These are phyloP conservation scores for Komagataella kurtzmanii DNA, from an alignment of 805 yeast species.

Conservation along the genomic window DNA sequence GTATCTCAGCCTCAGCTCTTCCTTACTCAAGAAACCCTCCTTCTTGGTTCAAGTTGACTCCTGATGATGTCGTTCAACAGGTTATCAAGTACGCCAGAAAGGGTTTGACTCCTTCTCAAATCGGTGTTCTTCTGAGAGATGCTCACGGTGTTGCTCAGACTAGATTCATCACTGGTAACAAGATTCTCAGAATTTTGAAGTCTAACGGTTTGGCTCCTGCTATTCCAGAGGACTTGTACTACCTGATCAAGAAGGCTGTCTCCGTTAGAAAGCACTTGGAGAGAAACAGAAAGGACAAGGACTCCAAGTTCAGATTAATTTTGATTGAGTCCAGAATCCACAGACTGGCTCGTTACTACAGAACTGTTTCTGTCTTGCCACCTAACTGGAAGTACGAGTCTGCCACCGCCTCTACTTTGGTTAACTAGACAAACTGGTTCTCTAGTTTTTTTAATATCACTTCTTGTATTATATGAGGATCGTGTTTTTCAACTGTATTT, in stretches of 20 bases:
- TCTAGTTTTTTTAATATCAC: slow-evolving; percentile 8
- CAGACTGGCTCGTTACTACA: slow-evolving; percentile 99
- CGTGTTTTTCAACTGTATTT: background rate
- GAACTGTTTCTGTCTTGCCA: slow-evolving; percentile 97
- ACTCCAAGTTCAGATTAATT: slow-evolving; percentile 99
- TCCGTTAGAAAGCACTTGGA: slow-evolving; percentile 99
- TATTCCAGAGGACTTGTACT: slow-evolving; percentile 99
- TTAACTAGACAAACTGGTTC: slow-evolving; percentile 52
- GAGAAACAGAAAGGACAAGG: slow-evolving; percentile 99
- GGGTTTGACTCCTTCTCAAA: slow-evolving; percentile 99
- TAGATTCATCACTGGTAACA: slow-evolving; percentile 97
- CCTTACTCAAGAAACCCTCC: slow-evolving; percentile 99
- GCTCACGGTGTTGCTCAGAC: slow-evolving; percentile 99
- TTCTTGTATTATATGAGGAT: slow-evolving; percentile 6
- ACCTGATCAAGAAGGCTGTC: slow-evolving; percentile 98
- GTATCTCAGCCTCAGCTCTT: slow-evolving; percentile 96
- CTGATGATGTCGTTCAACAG: slow-evolving; percentile 95
- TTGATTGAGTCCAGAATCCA: slow-evolving; percentile 99
- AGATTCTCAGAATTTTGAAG: slow-evolving; percentile 97
- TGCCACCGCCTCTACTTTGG: slow-evolving; percentile 99
- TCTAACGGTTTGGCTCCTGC: slow-evolving; percentile 99
- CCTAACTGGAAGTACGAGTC: slow-evolving; percentile 99
- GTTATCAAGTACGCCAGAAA: slow-evolving; percentile 98
- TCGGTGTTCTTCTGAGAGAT: slow-evolving; percentile 98
- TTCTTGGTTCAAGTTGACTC: slow-evolving; percentile 96